Base-by-base conservation (phyloP, 1,284 basidiomycete genomes). In the Cutaneotrichosporon cutaneum region DNA sequence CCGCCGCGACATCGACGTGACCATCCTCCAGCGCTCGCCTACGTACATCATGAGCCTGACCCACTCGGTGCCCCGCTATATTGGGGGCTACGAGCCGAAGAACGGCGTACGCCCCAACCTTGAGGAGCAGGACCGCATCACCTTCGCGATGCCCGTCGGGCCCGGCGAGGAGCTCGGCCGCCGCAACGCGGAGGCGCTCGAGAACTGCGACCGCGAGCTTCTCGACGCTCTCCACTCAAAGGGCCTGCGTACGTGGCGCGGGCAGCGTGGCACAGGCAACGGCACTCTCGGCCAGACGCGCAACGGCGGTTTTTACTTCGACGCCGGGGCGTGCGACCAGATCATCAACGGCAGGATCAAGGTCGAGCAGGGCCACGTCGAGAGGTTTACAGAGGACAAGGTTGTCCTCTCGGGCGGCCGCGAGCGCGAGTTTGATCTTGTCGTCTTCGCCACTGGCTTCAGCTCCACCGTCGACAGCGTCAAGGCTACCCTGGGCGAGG, bases 371-470 rank as follows among this genome's bases (percentile, higher is more conserved):
- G 74, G 74, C 13, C 66, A 24, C 26, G 62, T 73, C 18, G 73
- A 69, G 22, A 14, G 48, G 48, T 72, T 72, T 62, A 68, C 64
- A 4, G 52, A 57, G 30, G 68, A 72, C 62, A 64, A 60, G 47
- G 69, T 72, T 53, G 39, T 72, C 4, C 63, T 72, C 11, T 42
- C 18, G 26, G 71, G 66, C 11, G 69, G 56, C 1, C 61, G 70
- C 8, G 83, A 84, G 63, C 68, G 87, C 32, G 76, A 84, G 11
- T 87, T 85, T 14, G 88, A 90, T 71, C 82, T 88, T 8, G 82
- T 90, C 30, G 67, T 90, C 16, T 85, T 86, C 72, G 85, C 86
- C 3, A 88, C 86, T 10, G 87, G 87, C 82, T 87, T 70, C 60
- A 63, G 63, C 36, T 67, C 67, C 65, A 68, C 69, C 7, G 66